phyloP scores from a whole-genome alignment of 2,329 filamentous ascomycete genomes.

The Byssochlamys sp. region DNA sequence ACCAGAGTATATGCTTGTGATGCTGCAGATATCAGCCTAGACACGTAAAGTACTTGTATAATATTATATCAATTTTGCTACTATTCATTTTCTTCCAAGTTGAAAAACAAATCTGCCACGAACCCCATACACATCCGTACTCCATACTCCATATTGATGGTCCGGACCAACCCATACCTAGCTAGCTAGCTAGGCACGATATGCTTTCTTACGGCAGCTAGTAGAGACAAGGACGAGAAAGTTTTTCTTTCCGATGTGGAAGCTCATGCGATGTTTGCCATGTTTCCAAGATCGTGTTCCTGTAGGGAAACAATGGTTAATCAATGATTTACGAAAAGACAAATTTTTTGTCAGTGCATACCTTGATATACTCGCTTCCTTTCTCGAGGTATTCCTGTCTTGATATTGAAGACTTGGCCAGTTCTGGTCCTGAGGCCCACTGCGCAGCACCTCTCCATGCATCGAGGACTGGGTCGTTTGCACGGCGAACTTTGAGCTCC shows the following conservation, averaged over 20 bases:
- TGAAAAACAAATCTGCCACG: neutral
- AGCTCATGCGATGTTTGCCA: neutral
- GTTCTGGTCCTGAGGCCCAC: constrained; percentile 57
- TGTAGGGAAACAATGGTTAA: neutral
- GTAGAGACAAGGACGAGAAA: neutral
- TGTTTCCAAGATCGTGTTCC: neutral
- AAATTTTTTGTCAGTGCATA: neutral
- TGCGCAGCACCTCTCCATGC: constrained; percentile 86
- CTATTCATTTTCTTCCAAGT: neutral
- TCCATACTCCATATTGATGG: neutral
- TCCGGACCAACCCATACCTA: neutral
- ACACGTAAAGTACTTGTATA: neutral
- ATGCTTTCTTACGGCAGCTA: neutral
- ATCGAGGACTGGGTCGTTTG: constrained; percentile 68
- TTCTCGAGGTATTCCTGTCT: constrained; percentile 83
- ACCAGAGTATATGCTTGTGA: too few relatives aligned
- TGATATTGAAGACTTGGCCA: constrained; percentile 59
- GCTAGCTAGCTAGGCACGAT: neutral
- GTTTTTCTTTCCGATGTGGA: neutral
- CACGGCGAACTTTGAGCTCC: constrained; percentile 60
- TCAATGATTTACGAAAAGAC: neutral
- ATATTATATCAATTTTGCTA: neutral
- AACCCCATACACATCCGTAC: neutral
- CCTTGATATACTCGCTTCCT: constrained; percentile 88
- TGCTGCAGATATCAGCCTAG: too few relatives aligned